phyloP scores from a whole-genome alignment of 495 filamentous ascomycete species.

The Platismatia glauca region DNA sequence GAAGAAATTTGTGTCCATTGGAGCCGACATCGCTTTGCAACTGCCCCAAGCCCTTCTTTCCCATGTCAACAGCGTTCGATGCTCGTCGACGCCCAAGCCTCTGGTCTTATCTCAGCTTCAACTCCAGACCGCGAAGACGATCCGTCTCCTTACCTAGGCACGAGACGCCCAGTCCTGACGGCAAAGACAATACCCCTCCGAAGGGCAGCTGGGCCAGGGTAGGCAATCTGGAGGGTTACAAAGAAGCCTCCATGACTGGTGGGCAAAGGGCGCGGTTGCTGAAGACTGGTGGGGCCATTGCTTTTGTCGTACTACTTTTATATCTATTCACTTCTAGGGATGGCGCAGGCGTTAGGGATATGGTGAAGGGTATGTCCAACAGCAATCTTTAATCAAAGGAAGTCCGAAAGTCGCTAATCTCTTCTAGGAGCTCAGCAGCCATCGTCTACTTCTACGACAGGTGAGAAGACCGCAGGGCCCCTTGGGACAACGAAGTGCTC shows the following conservation, averaged over 20 bases:
- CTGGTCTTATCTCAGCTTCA: constrained; percentile 43
- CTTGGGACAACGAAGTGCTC: constrained; percentile 59
- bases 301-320: constrained; percentile 63
- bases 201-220: constrained; percentile 19
- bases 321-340: constrained; percentile 62
- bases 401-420: not conserved
- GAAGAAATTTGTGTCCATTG: not conserved
- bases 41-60: constrained; percentile 14
- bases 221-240: constrained; percentile 34
- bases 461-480: constrained; percentile 14
- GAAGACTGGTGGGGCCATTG: constrained; percentile 73
- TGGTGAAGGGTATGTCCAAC: constrained; percentile 22
- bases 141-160: constrained; percentile 34
- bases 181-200: constrained; percentile 36
- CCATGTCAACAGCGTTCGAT: constrained; percentile 37
- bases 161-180: constrained; percentile 33
- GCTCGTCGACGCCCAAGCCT: constrained; percentile 35
- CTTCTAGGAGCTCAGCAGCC: not conserved
- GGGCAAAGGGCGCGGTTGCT: constrained; percentile 67
- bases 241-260: constrained; percentile 55
- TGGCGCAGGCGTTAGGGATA: constrained; percentile 28
- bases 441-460: not conserved
- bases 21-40: not conserved
- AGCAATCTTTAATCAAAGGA: not conserved
- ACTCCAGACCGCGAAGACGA: constrained; percentile 27